Base-by-base conservation (phyloP, 148 eudicot genomes). In the Agrostemma githago region DNA sequence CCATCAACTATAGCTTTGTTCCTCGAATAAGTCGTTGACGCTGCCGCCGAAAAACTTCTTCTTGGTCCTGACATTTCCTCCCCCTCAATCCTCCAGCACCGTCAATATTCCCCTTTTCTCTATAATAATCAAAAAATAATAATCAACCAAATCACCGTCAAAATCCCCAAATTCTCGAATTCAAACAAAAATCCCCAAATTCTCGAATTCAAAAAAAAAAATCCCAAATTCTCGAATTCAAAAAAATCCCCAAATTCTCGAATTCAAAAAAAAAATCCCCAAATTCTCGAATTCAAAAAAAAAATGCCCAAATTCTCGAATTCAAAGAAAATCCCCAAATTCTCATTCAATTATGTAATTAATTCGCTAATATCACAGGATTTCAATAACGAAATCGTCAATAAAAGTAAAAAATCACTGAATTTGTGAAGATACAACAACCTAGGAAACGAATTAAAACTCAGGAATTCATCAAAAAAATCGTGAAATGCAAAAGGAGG, bases 1-100 rank as follows among this genome's bases (percentile, higher is more conserved):
- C 82, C 86, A 70, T 80, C 82, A 15, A 85, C 92, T 0, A 51
- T 38, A 57, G 82, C 48, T 75, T 81, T 85, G 75, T 83, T 85
- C 82, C 75, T 83, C 10, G 62, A 73, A 62, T 38, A 76, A 11
- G 87, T 77, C 4, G 78, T 44, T 43, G 76, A 63, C 8, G 85
- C 34, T 1, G 34, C 34, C 34, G 34, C 79, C 48, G 79, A 76
- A 67, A 79, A 66, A 65, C 82, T 83, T 71, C 75, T 88, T 82
- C 96, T 78, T 62, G 80, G 86, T 62, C 83, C 78, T 43, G 86
- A 68, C 82, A 86, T 77, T 60, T 76, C 20, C 74, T 62, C 63
- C 72, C 72, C 63, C 66, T 41, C 68, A 43, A 74, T 59, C 78
- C 56, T 62, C 66, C 19, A 67, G 46, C 38, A 17, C 72, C 72